A percentile compares a stretch with the other conserved stretches of the same genome.
Conservation (phyloP, 2,329 filamentous ascomycete species). For the Trichophyton rubrum region DNA sequence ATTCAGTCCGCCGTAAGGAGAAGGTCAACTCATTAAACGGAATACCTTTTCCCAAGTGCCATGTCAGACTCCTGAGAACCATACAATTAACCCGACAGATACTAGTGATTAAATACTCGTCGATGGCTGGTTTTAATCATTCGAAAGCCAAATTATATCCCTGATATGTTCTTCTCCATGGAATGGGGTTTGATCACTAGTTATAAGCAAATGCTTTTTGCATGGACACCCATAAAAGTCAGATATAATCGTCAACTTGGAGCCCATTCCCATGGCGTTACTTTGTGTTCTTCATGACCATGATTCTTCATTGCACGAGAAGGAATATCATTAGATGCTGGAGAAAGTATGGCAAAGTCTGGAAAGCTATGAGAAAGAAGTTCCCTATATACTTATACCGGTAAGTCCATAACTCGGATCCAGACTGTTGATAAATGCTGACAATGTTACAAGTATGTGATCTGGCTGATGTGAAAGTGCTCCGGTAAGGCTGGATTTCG, state of each 20-base stretch:
- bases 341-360: constrained; percentile 68
- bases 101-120: constrained; percentile 65
- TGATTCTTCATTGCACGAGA: constrained; percentile 67
- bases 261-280: constrained; percentile 87
- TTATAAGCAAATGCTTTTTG: constrained; percentile 36
- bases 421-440: no score
- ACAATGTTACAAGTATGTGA: no score
- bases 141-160: constrained; percentile 69
- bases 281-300: constrained; percentile 62
- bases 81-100: constrained; percentile 60
- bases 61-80: constrained; percentile 71
- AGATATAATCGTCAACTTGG: no score
- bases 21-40: constrained; percentile 48
- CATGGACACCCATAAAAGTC: no score
- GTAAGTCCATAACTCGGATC: constrained; percentile 26
- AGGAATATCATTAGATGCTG: constrained; percentile 66
- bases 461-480: no score
- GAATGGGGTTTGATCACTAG: constrained; percentile 72
- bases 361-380: constrained; percentile 66
- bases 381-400: constrained; percentile 77
- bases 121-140: constrained; percentile 74
- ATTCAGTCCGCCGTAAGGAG: constrained; percentile 72
- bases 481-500: no score
- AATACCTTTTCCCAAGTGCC: constrained; percentile 83
- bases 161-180: constrained; percentile 64